A percentile compares a stretch with the other conserved stretches of the same genome.
These are phyloP conservation scores for Sequoiadendron giganteum DNA, from an alignment of 75 land plant genomes.

Conservation along the genomic window DNA sequence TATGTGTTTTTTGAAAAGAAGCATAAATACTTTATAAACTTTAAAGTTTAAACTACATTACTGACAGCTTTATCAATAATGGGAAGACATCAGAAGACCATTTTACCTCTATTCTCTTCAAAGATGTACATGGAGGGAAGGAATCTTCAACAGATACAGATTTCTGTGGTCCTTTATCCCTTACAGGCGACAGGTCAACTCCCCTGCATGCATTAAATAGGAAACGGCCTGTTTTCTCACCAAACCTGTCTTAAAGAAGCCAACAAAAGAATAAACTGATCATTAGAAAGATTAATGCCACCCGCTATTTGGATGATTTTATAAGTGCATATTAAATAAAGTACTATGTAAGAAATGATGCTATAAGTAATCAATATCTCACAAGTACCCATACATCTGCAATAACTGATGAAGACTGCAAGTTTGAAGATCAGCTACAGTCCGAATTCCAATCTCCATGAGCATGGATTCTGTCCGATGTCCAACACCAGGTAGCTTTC, in stretches of 20 bases:
- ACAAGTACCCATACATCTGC: slow-evolving; percentile 16
- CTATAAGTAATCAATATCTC: background rate
- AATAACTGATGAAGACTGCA: slow-evolving; percentile 18
- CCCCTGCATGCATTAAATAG: slow-evolving; percentile 36
- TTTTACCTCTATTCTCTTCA: slow-evolving; percentile 35
- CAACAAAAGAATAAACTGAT: background rate
- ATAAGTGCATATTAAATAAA: background rate
- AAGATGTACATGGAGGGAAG: slow-evolving; percentile 34
- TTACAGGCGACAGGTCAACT: slow-evolving; percentile 28
- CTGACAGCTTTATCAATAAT: background rate
- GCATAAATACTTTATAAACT: background rate
- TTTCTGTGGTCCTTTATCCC: slow-evolving; percentile 36
- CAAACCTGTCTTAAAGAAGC: slow-evolving; percentile 29
- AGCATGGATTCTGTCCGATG: slow-evolving; percentile 29
- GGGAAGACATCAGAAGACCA: background rate
- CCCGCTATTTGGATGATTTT: background rate
- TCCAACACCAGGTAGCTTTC: slow-evolving; percentile 44
- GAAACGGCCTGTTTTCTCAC: slow-evolving; percentile 21
- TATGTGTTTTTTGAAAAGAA: background rate
- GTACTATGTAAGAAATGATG: background rate
- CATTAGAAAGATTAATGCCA: background rate
- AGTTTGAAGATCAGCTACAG: slow-evolving; percentile 27
- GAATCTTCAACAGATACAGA: slow-evolving; percentile 50
- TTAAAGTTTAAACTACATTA: too few species aligned
- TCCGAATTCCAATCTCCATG: slow-evolving; percentile 31